phyloP scores from a whole-genome alignment of 2,329 filamentous ascomycete species.

The Chrysoporthe cubensis region DNA sequence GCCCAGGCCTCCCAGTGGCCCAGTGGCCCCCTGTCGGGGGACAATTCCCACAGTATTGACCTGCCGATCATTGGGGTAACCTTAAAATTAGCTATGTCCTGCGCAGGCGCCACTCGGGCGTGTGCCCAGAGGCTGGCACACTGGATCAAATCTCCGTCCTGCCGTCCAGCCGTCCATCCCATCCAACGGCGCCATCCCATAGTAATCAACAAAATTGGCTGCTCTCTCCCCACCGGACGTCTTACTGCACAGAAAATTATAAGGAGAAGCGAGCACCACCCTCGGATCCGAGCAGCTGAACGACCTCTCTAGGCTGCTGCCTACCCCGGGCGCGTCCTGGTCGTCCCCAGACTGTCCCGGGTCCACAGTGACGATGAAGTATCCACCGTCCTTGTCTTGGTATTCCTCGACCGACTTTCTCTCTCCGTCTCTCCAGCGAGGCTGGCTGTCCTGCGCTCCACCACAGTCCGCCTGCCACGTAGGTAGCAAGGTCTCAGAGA shows the following conservation, averaged over 20 bases:
- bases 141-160: slow-evolving; percentile 7
- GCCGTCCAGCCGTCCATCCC: not conserved
- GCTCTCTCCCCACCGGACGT: too few species aligned
- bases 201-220: too few species aligned
- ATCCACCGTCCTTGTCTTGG: not conserved
- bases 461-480: slow-evolving; percentile 2
- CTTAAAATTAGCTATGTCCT: slow-evolving; percentile 12
- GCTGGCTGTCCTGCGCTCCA: not conserved
- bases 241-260: too few species aligned
- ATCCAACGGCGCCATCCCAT: too few species aligned
- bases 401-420: not conserved
- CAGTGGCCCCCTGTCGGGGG: not conserved
- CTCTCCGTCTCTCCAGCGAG: not conserved
- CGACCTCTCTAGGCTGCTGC: too few species aligned
- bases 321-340: too few species aligned
- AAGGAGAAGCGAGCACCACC: too few species aligned
- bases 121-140: not conserved
- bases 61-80: slow-evolving; percentile 16
- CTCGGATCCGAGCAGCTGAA: too few species aligned
- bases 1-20: not conserved
- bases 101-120: not conserved
- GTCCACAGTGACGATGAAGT: too few species aligned
- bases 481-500: not conserved
- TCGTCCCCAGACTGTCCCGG: too few species aligned
- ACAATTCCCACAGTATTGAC: slow-evolving; percentile 5